Conservation (phyloP, 1,139 yeast species). For the Magnusiomyces paraingens region DNA sequence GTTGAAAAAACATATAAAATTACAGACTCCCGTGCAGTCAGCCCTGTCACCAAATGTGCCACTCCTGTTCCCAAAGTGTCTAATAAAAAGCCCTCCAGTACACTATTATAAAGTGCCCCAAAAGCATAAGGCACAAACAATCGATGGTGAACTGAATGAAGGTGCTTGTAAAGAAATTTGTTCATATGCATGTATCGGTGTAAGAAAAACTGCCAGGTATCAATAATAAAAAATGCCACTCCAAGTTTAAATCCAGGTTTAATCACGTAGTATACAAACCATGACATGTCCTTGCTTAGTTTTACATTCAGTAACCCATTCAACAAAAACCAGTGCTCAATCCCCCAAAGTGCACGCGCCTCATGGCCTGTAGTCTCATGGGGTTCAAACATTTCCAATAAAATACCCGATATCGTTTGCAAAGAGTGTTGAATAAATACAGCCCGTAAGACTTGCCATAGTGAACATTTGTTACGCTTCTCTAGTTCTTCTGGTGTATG, state of each 20-base stretch:
- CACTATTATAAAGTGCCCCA: conserved; percentile 93
- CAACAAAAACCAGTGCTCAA: conserved; percentile 7
- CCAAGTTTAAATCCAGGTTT: conserved; percentile 50
- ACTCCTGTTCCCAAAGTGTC: conserved; percentile 92
- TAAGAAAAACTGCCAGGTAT: conserved; percentile 90
- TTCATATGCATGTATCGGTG: conserved; percentile 86
- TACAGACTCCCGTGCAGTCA: conserved; percentile 71
- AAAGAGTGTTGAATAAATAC: conserved; percentile 78
- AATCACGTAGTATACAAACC: conserved; percentile 42
- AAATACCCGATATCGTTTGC: conserved; percentile 66
- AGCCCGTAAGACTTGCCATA: conserved; percentile 65
- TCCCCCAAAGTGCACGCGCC: conserved; percentile 56
- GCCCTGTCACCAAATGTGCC: conserved; percentile 55
- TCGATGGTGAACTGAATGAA: conserved; percentile 92
- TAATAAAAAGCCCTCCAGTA: conserved; percentile 84
- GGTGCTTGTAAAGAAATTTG: conserved; percentile 63
- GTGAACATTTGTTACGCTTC: conserved; percentile 65
- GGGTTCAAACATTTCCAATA: conserved; percentile 52
- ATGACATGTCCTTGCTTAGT: conserved; percentile 19
- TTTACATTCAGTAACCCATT: conserved; percentile 36
- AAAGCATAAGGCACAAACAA: conserved; percentile 93
- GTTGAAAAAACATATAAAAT: conserved; percentile 80
- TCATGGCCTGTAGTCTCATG: conserved; percentile 68
- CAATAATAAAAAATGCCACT: conserved; percentile 68
- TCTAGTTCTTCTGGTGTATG: conserved; percentile 86